phyloP scores from a whole-genome alignment of 768 basidiomycete genomes.

The Auricularia sp. region DNA sequence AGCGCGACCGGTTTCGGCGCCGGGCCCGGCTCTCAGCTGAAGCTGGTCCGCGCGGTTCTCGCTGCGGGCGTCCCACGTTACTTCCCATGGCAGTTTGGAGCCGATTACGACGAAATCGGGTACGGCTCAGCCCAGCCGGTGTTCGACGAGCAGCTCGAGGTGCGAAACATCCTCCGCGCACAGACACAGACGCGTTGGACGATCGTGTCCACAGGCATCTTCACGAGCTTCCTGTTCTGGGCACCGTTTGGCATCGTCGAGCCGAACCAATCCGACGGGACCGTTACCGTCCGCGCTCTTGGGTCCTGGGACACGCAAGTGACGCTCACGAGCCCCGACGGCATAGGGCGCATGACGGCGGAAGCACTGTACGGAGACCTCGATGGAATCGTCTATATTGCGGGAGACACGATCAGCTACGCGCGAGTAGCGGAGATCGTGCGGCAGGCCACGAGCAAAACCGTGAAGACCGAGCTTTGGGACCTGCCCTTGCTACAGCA shows the following conservation, averaged over 20 bases:
- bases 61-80: slow-evolving; percentile 19
- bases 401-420: slow-evolving; percentile 23
- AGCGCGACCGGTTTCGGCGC: slow-evolving; percentile 19
- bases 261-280: slow-evolving; percentile 7
- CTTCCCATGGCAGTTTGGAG: slow-evolving; percentile 29
- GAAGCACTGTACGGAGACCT: slow-evolving; percentile 12
- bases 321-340: slow-evolving; percentile 21
- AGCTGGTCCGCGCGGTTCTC: slow-evolving; percentile 20
- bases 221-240: slow-evolving; percentile 23
- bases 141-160: slow-evolving; percentile 28
- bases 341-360: slow-evolving; percentile 21
- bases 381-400: slow-evolving; percentile 20
- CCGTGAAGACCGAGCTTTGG: slow-evolving; percentile 14
- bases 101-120: slow-evolving; percentile 27
- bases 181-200: slow-evolving; percentile 21
- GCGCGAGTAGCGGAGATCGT: slow-evolving; percentile 17
- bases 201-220: slow-evolving; percentile 22
- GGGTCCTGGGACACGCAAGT: slow-evolving; percentile 18
- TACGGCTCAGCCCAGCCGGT: slow-evolving; percentile 20
- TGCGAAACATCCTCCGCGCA: slow-evolving; percentile 20
- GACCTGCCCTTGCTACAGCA: slow-evolving; percentile 10
- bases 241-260: slow-evolving; percentile 20
- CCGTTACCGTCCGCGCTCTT: slow-evolving; percentile 14
- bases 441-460: slow-evolving; percentile 8
- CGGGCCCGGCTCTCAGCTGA: slow-evolving; percentile 18